Evolutionary conservation across 495 filamentous ascomycete species (phyloP), one percentile per base, ranked within the genome.

Genomic region (Aspergillus incahuasiensis): DNA sequence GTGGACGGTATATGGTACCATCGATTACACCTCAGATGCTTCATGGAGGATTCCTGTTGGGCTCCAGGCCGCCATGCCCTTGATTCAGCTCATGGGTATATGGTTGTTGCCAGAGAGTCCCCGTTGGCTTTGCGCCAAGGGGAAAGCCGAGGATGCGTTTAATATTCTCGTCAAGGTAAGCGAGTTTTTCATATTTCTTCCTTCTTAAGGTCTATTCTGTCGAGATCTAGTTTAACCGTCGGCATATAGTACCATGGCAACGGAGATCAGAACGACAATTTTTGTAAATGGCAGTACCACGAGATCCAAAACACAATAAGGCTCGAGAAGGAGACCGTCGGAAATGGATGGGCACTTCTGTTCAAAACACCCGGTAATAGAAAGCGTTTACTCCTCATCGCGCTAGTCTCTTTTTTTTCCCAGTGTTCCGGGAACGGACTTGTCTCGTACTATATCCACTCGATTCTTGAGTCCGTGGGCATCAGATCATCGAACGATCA

Each of bases 391-490:
- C 48, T 51, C 19, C 32, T 51, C 8, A 51, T 51, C 24, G 35
- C 35, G 6, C 19, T 51, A 16, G 35, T 35, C 0, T 51, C 48
- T 21, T 51, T 51, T 34, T 51, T 51, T 19, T 39, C 30, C 24
- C 48, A 51, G 16, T 51, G 48, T 22, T 51, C 48, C 3, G 48
- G 48, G 13, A 51, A 51, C 39, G 48, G 48, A 2, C 34, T 51
- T n/a, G 48, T 51, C 12, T 51, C 48, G 5, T 51, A 51, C 32
- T 51, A 51, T 20, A 34, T 51, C 15, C 48, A 51, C 18, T 34
- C 34, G 19, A 51, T 51, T 40, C 48, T 51, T 35, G 24, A 19
- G 30, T 51, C 48, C 15, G 48, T 51, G 3, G 48, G 48, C 2
- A 51, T 51, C 32, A 38, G 13, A 21, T 34, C 34, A 20, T 51